Evolutionary conservation across 1,284 basidiomycete species (phyloP).

Genomic region (Leccinum solheimii): DNA sequence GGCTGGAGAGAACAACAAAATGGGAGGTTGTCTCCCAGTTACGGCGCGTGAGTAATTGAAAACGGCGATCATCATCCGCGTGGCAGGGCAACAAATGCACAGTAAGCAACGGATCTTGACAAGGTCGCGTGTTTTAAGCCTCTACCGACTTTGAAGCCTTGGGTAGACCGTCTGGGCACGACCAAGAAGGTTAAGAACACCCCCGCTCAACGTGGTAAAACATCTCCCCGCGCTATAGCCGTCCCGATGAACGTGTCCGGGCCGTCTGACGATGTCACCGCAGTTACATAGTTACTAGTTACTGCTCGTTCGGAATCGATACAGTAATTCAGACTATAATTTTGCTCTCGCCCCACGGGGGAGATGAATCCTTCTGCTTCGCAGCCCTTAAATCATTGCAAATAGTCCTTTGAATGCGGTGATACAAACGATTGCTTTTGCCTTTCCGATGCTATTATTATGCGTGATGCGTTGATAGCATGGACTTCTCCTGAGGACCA

Average conservation of each 20-base stretch:
- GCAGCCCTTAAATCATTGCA: background rate
- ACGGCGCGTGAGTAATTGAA: background rate
- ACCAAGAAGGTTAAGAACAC: background rate
- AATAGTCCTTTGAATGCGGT: background rate
- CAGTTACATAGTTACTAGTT: background rate
- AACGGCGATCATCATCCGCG: background rate
- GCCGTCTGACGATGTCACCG: background rate
- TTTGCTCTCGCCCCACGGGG: background rate
- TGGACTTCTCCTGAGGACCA: background rate
- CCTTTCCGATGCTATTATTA: background rate
- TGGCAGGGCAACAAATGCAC: conserved; percentile 1
- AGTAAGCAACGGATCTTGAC: background rate
- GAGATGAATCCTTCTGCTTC: background rate
- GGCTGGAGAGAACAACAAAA: background rate
- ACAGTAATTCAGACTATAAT: background rate
- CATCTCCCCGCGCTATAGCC: background rate
- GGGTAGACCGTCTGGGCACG: background rate
- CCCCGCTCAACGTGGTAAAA: background rate
- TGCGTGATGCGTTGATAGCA: background rate
- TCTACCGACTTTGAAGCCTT: background rate
- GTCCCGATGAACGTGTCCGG: background rate
- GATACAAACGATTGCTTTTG: background rate
- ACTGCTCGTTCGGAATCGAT: background rate
- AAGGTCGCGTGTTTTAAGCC: background rate
- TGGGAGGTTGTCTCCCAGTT: background rate